Base-by-base conservation (phyloP, 192 early-diverging fungal species). In the Geranomyces michiganensis region DNA sequence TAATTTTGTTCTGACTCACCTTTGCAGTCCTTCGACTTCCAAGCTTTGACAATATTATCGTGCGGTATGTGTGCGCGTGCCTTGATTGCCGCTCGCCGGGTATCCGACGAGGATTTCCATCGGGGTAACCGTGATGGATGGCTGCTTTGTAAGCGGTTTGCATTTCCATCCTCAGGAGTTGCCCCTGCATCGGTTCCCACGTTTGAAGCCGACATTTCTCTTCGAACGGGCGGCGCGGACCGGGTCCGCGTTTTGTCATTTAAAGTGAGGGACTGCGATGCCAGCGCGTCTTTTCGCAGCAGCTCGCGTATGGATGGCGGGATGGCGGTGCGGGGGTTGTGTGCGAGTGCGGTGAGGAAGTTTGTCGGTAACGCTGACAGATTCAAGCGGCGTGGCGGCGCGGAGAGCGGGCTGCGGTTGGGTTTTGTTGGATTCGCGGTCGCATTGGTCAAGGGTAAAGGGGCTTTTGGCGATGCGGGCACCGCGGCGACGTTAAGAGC, bases 201-300 rank as follows among this genome's bases (percentile, higher is more conserved):
- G 51, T 26, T 26, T 3, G 51, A 53, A 26, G 3, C 26, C 9
- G 27, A 60, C 31, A 31, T 29, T 8, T 31, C 58, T 17, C 17
- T 2, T 27, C 58, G 58, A 4, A 60, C 58, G 15, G 51, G 51
- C 51, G 51, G 51, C 3, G 51, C 51, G n/a, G 51, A 53, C 51
- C 15, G 51, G 19, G 24, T 26, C 51, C 51, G 19, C 51, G 51
- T 17, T 53, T 53, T 53, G 51, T 8, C 6, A 7, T n/a, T 15
- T 17, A 53, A 15, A 17, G 14, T 32, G 4, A 60, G 58, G 17
- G 29, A 60, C 58, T 60, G 58, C 6, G 58, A 26, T 4, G 58
- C 58, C 15, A 60, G 58, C 58, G 58, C 58, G 31, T 60, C 58
- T 32, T 60, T 26, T 29, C 58, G 22, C 58, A 60, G 58, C 58